Percentiles rank a stretch among this genome's conserved stretches.
These are phyloP conservation scores for Boletus huronensis DNA, from an alignment of 768 basidiomycete species.

Conservation along the genomic window DNA sequence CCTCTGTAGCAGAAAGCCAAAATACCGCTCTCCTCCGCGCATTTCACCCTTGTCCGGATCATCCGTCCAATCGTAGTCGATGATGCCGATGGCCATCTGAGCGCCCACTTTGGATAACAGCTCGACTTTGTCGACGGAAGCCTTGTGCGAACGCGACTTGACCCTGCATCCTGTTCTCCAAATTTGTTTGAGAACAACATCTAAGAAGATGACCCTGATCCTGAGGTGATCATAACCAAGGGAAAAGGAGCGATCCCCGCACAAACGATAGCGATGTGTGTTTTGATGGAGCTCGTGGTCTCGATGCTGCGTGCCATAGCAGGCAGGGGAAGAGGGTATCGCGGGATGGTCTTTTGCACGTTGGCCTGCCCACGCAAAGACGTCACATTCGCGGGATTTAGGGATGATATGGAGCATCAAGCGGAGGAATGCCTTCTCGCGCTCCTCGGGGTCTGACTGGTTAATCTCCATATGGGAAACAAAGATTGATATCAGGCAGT, in stretches of 20 bases:
- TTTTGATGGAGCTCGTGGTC: neutral
- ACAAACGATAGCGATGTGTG: neutral
- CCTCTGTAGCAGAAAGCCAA: neutral
- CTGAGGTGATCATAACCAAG: constrained; percentile 3
- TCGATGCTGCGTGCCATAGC: neutral
- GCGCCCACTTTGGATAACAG: neutral
- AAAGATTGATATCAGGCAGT: constrained; percentile 4
- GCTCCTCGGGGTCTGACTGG: neutral
- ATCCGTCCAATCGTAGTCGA: neutral
- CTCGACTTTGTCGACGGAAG: neutral
- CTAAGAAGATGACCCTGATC: constrained; percentile 1
- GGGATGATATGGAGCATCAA: constrained; percentile 5
- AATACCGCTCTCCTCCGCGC: neutral
- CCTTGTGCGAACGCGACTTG: neutral
- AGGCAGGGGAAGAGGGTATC: constrained; percentile 5
- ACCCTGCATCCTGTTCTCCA: neutral
- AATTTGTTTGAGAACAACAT: neutral
- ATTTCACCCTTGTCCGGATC: neutral
- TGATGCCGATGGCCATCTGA: neutral
- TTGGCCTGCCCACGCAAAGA: constrained; percentile 5
- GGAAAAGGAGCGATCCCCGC: constrained; percentile 1
- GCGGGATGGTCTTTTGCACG: constrained; percentile 1
- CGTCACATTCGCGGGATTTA: neutral
- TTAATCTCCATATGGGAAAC: constrained; percentile 1
- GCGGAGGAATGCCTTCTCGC: constrained; percentile 3